phyloP scores from a whole-genome alignment of 148 eudicot genomes.

The Cornus kousa region DNA sequence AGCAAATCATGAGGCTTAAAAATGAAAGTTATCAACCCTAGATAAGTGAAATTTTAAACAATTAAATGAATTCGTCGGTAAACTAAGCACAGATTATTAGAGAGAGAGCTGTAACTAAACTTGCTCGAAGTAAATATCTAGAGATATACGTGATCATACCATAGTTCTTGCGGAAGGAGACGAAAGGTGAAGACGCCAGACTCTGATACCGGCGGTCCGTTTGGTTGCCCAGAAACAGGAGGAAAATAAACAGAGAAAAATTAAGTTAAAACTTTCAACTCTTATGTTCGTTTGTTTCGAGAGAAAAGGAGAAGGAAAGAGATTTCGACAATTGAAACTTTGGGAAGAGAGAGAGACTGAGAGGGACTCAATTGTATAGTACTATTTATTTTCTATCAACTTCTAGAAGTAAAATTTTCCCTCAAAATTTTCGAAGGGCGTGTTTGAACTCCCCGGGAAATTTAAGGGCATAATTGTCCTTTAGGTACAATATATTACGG shows the following conservation, averaged over 20 bases:
- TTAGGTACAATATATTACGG: background rate
- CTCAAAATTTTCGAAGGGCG: background rate
- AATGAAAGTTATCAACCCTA: background rate
- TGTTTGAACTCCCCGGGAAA: too few relatives aligned
- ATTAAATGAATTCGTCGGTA: background rate
- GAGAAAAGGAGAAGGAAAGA: background rate
- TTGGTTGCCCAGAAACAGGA: background rate
- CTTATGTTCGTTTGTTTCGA: background rate
- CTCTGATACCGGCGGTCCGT: background rate
- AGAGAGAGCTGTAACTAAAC: background rate
- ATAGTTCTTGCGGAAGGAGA: background rate
- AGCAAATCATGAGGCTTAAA: background rate
- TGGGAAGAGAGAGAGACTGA: background rate
- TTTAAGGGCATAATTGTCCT: background rate
- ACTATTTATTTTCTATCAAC: background rate
- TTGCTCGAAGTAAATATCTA: background rate
- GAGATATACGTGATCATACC: background rate
- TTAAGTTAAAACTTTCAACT: background rate
- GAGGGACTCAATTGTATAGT: background rate
- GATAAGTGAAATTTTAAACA: background rate
- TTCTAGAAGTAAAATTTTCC: background rate
- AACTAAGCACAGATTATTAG: background rate
- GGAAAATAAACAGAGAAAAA: background rate
- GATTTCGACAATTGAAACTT: background rate
- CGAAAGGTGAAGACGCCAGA: background rate